Evolutionary conservation across 495 filamentous ascomycete genomes (phyloP).

Genomic region (Aspergillus baeticus): DNA sequence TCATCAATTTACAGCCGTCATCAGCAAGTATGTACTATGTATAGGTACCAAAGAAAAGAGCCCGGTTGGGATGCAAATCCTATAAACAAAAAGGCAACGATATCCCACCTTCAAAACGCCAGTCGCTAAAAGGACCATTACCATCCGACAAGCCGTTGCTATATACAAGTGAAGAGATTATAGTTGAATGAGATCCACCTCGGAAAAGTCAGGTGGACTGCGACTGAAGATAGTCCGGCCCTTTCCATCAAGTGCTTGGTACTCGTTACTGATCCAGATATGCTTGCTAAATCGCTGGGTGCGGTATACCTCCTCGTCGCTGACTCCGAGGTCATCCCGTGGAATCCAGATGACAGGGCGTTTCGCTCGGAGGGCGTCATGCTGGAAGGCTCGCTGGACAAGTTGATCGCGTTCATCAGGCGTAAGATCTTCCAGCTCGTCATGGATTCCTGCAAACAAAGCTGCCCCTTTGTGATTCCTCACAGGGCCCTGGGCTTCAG

Average conservation of each 20-base stretch:
- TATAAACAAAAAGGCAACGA: not conserved
- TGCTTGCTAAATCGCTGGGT: conserved; percentile 75
- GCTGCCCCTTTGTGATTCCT: conserved; percentile 63
- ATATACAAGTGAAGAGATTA: conserved; percentile 31
- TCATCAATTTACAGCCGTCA: not conserved
- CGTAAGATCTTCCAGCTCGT: conserved; percentile 92
- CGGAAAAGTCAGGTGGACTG: conserved; percentile 89
- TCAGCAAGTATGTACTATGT: not conserved
- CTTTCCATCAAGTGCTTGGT: conserved; percentile 81
- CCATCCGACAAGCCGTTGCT: not conserved
- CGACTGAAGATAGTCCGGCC: conserved; percentile 81
- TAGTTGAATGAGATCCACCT: conserved; percentile 84
- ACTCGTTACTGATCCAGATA: conserved; percentile 94
- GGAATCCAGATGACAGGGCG: conserved; percentile 94
- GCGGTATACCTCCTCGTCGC: conserved; percentile 83
- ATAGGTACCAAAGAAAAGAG: not conserved
- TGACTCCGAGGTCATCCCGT: conserved; percentile 84
- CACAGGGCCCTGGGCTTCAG: conserved; percentile 63
- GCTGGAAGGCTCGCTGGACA: conserved; percentile 86
- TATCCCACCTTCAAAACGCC: not conserved
- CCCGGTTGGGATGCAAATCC: not conserved
- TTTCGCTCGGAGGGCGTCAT: conserved; percentile 81
- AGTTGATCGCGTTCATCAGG: conserved; percentile 86
- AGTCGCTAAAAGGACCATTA: conserved; percentile 1
- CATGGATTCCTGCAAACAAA: conserved; percentile 81